Percentiles rank a stretch among this genome's conserved stretches.
Evolutionary conservation across 208 protist genomes (phyloP).

Genomic region (Strigomonas culicis): DNA sequence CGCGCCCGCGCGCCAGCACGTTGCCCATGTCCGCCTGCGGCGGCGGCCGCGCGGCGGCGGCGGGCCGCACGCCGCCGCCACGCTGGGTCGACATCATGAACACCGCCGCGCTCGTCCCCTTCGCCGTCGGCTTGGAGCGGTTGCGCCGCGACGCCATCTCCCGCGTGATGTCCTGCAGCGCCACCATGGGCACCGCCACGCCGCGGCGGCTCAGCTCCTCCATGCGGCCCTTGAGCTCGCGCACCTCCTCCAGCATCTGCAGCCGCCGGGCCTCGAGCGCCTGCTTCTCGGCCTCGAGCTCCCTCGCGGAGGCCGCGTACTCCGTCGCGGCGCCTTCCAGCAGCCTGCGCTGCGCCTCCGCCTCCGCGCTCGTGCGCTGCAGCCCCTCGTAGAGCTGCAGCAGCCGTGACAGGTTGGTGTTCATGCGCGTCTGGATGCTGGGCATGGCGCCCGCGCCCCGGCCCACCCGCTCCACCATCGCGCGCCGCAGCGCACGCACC

Average conservation of each 20-base stretch:
- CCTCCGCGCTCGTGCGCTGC: constrained; percentile 13
- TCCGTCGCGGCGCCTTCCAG: constrained; percentile 14
- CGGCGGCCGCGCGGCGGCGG: background rate
- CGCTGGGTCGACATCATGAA: background rate
- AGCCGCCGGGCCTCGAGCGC: too few relatives aligned
- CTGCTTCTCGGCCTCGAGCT: too few relatives aligned
- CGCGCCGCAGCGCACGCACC: background rate
- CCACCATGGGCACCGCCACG: constrained; percentile 11
- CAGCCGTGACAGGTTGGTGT: constrained; percentile 3
- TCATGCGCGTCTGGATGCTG: background rate
- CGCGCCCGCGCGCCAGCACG: background rate
- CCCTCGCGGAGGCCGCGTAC: too few relatives aligned
- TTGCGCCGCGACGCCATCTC: constrained; percentile 3
- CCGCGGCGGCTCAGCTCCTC: too few relatives aligned
- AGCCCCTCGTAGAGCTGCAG: constrained; percentile 29
- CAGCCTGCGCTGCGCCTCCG: constrained; percentile 19
- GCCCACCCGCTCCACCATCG: background rate
- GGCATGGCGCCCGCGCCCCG: background rate
- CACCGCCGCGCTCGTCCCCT: too few relatives aligned
- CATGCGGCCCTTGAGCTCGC: too few relatives aligned
- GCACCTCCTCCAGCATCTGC: too few relatives aligned
- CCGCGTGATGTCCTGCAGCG: constrained; percentile 15
- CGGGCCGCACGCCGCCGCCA: background rate
- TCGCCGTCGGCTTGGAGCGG: constrained; percentile 5
- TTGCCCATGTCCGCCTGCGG: too few relatives aligned